Percentiles rank a stretch among this genome's conserved stretches.
These are phyloP conservation scores for Pittosporum tobira DNA, from an alignment of 129 eudicot genomes.

Conservation along the genomic window DNA sequence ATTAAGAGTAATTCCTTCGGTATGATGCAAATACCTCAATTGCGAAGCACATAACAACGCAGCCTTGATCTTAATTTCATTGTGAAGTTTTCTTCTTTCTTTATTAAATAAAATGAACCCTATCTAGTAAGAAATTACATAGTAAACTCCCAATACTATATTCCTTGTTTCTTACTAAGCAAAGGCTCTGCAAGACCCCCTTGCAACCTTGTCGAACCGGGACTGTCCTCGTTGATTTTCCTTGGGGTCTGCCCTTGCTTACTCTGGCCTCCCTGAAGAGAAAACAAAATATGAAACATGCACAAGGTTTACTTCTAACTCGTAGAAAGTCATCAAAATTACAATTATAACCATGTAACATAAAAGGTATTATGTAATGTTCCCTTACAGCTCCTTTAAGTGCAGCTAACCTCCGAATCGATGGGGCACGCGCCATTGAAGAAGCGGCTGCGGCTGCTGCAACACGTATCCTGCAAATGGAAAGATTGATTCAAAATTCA, in stretches of 20 bases:
- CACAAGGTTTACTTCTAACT: not conserved
- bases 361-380: constrained; percentile 1
- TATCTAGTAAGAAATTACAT: not conserved
- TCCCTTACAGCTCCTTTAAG: constrained; percentile 52
- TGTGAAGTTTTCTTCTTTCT: not conserved
- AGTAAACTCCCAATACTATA: not conserved
- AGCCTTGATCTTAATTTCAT: not conserved
- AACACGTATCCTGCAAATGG: constrained; percentile 70
- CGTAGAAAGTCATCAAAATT: not conserved
- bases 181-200: constrained; percentile 43
- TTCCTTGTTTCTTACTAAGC: constrained; percentile 27
- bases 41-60: too few species aligned
- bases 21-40: too few species aligned
- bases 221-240: constrained; percentile 51
- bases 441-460: constrained; percentile 98
- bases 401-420: constrained; percentile 58
- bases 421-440: constrained; percentile 92
- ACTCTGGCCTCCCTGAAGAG: constrained; percentile 54
- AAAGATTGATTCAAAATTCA: not conserved
- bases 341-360: not conserved
- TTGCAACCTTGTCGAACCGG: constrained; percentile 30
- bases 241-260: constrained; percentile 46
- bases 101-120: not conserved
- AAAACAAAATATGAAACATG: constrained; percentile 6
- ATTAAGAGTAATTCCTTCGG: too few species aligned